Evolutionary conservation across 192 early-diverging fungal species (phyloP), one percentile per base, ranked within the genome.

Genomic region (Coemansia furcata): DNA sequence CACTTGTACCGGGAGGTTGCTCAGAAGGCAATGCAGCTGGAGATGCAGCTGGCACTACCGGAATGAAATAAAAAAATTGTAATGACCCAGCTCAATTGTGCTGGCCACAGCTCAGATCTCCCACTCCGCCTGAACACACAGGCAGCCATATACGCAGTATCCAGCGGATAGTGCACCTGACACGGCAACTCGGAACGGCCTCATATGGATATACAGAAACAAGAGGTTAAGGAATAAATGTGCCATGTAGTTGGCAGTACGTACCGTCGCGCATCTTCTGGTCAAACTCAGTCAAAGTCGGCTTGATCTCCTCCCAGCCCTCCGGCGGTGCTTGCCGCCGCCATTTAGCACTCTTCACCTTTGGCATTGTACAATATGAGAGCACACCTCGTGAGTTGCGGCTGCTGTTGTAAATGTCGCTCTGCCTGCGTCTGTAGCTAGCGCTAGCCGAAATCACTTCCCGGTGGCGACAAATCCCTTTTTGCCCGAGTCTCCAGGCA

Each of bases 221-320:
- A 50, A 10, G 23, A 14, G 15, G 43, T 46, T 40, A n/a, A 23
- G 3, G 26, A 62, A 10, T 62, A 19, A 17, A 17, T 4, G 60
- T n/a, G 32, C 30, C 23, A 32, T 36, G 8, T 57, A 36, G 4
- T 37, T 35, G 54, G 3, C 29, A 12, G 17, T 50, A 73, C 79
- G 64, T 76, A 82, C 79, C 79, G 26, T 99, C 98, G 65, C 95
- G 90, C 95, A 99, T 97, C 83, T 94, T 95, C 63, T 87, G 85
- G 33, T 90, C 89, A 73, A 98, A 91, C 68, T 99, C 96, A 26
- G 73, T 74, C 36, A 99, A 84, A 9, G 92, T 96, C 5, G 95
- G 94, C 73, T 99, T 96, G 35, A 99, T 91, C 44, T 95, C 91
- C 62, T 95, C 95, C 85, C 93, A 98, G 12, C 96, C 98, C 38